Base-by-base conservation (phyloP, 192 early-diverging fungal species). In the Entrophospora sp. region DNA sequence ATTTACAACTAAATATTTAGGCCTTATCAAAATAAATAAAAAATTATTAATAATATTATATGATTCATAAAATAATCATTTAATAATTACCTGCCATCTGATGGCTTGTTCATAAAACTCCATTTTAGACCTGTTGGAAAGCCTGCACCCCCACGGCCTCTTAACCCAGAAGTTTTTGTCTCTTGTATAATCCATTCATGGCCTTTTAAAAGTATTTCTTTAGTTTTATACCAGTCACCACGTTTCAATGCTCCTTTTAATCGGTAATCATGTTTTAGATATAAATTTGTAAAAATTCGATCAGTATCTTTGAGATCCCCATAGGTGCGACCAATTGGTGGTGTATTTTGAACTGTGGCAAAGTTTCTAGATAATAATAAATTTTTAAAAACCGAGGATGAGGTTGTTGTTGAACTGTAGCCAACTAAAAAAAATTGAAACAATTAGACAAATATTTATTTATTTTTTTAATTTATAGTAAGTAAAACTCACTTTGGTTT, bases 171-270 rank as follows among this genome's bases (percentile, higher is more conserved):
- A 52, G 83, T 81, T 81, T 98, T 98, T 81, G 97, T 91, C 81
- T 98, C 92, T 75, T 94, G 85, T 72, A 98, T 83, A 73, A 98
- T 98, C 94, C 94, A 98, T 59, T 92, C 88, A 69, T 93, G 83
- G 56, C 96, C 96, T 77, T 98, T 98, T 46, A 88, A 82, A 43
- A 98, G 73, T 43, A 98, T 87, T 73, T 98, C 95, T 83, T 98
- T 98, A 52, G 96, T 98, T 81, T 95, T 95, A 85, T 95, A 87
- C 95, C 95, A 98, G 80, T 98, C 94, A 56, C 96, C 95, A 60
- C 95, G 90, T 82, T 94, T 91, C 72, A 89, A 60, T 14, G 96
- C 95, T 9, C 93, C 95, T 55, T 89, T 79, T 36, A 98, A 83
- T 22, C 83, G 72, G 69, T 80, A 98, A 74, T 98, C 94, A 74